These are phyloP conservation scores for Tolypocladium paradoxum DNA, from an alignment of 2,329 filamentous ascomycete species.

Conservation along the genomic window DNA sequence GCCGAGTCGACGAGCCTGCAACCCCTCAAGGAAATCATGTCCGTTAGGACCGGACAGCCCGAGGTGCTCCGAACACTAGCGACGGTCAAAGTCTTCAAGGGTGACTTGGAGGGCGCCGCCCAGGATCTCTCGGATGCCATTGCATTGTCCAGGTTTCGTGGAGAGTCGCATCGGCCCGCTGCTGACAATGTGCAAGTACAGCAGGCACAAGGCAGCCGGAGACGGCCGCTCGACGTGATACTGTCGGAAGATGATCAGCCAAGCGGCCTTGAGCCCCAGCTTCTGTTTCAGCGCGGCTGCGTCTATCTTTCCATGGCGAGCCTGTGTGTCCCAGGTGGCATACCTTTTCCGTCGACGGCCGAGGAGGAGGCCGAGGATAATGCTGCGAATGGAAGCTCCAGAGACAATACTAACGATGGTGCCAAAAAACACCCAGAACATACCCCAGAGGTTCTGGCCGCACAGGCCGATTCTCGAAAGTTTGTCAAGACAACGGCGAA, in stretches of 20 bases:
- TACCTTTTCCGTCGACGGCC: conserved; percentile 19
- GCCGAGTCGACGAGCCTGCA: conserved; percentile 60
- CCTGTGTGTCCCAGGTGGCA: conserved; percentile 46
- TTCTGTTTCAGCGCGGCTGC: conserved; percentile 65
- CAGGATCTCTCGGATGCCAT: conserved; percentile 62
- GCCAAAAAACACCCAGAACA: not conserved
- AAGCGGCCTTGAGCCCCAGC: conserved; percentile 61
- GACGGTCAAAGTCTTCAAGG: conserved; percentile 64
- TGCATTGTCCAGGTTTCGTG: conserved; percentile 38
- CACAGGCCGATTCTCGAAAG: conserved; percentile 37
- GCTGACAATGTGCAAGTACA: conserved; percentile 40
- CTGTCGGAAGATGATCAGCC: conserved; percentile 46
- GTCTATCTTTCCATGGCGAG: conserved; percentile 64
- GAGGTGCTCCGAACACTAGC: conserved; percentile 64
- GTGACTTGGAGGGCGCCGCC: conserved; percentile 59
- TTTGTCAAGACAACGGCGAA: conserved; percentile 65
- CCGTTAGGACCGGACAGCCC: conserved; percentile 49
- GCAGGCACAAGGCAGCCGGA: conserved; percentile 15
- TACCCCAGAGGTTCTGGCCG: conserved; percentile 4
- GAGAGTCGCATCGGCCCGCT: conserved; percentile 39
- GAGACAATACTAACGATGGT: not conserved
- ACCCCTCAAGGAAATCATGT: conserved; percentile 57
- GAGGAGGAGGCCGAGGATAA: not conserved
- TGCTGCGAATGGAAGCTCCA: not conserved
- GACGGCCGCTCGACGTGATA: conserved; percentile 22